Evolutionary conservation across 768 basidiomycete genomes (phyloP), one percentile per base, ranked within the genome.

Genomic region (Cantharellus cinnabarinus): DNA sequence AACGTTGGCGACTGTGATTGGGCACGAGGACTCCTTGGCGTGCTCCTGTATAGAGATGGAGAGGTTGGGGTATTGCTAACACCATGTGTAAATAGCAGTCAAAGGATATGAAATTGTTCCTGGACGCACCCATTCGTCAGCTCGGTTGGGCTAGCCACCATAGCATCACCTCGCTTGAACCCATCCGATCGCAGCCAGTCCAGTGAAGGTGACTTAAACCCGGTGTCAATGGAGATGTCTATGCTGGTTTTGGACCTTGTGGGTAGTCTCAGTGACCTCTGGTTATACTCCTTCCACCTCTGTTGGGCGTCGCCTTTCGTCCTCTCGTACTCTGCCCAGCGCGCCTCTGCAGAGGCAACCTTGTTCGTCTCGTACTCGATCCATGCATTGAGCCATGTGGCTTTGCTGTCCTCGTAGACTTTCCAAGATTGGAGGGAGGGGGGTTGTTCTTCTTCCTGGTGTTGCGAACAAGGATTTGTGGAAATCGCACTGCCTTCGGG

Each of bases 261-360:
- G 52, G 39, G 35, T 53, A 14, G 20, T 29, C 20, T 29, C 20
- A 29, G 20, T 29, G 20, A 50, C 53, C 35, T n/a, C 40, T 56
- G 59, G 7, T 59, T 15, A 38, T 29, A 56, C 35, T 7, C 3
- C 37, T 37, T 7, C 35, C n/a, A 38, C 3, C 42, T 34, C 59
- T 38, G 15, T 34, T 35, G 38, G 15, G 42, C 48, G 3, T 61
- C 44, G 14, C 53, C n/a, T 42, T 51, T 29, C 20, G 39, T 35
- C 20, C 60, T 55, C 4, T 61, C 59, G 59, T 53, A 62, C 10
- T 61, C 59, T 42, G 5, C 42, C 59, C 60, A 51, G 20, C 57
- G n/a, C 35, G 39, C 15, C 41, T 48, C 41, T 29, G 42, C 54
- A 37, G 60, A 37, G 5, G 5, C 39, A 7, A 37, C 42, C 41